Percentiles rank a stretch among this genome's conserved stretches.
Evolutionary conservation across 805 yeast species (phyloP).

Genomic region (Candida nanaspora): DNA sequence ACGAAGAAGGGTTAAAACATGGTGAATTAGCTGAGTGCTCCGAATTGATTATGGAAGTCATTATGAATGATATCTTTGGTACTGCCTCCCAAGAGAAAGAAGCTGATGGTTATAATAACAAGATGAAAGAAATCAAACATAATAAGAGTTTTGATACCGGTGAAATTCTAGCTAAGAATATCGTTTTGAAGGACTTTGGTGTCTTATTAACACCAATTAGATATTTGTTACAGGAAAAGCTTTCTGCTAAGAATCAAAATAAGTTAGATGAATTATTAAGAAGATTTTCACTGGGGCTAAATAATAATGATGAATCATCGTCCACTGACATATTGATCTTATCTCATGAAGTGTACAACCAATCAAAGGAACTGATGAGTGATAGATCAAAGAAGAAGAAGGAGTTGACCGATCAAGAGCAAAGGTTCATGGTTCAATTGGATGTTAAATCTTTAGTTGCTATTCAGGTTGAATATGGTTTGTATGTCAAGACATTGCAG

Average conservation of each 20-base stretch:
- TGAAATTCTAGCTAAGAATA: conserved; percentile 63
- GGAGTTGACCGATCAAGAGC: conserved; percentile 23
- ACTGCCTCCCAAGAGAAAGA: conserved; percentile 91
- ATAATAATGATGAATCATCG: conserved; percentile 55
- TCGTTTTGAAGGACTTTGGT: conserved; percentile 50
- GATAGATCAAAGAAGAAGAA: conserved; percentile 10
- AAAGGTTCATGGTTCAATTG: conserved; percentile 70
- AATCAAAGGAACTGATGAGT: conserved; percentile 31
- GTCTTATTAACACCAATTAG: conserved; percentile 63
- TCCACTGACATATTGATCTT: conserved; percentile 54
- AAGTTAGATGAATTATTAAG: conserved; percentile 74
- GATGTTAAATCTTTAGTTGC: conserved; percentile 46
- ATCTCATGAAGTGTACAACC: conserved; percentile 65
- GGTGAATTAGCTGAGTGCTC: conserved; percentile 73
- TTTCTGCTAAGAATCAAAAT: conserved; percentile 60
- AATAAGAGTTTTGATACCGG: conserved; percentile 86
- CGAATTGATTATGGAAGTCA: conserved; percentile 51
- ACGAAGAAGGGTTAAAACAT: conserved; percentile 30
- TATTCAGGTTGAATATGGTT: conserved; percentile 48
- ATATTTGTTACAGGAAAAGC: conserved; percentile 51
- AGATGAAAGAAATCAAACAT: conserved; percentile 84
- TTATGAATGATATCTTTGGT: conserved; percentile 93
- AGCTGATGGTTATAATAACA: conserved; percentile 80
- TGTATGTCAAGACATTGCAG: conserved; percentile 57
- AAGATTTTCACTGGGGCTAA: conserved; percentile 73